These are phyloP conservation scores for Cryptococcus maquisensis DNA, from an alignment of 1,284 basidiomycete genomes.

Conservation along the genomic window DNA sequence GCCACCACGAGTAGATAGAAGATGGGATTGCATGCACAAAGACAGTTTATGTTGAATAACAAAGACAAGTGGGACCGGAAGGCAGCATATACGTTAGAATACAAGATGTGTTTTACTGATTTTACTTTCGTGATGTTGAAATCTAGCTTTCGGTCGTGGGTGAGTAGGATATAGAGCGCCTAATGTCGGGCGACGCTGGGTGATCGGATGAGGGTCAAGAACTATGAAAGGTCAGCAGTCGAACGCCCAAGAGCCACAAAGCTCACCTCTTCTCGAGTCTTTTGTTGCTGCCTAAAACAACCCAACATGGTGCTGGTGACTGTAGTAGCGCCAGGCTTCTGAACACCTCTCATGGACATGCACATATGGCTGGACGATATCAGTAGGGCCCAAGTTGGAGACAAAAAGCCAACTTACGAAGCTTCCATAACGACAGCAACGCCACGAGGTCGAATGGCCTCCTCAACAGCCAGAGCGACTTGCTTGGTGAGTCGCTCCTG, in stretches of 20 bases:
- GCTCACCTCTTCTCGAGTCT: slow-evolving; percentile 84
- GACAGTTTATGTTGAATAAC: neutral
- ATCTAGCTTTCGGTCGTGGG: neutral
- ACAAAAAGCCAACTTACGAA: slow-evolving; percentile 59
- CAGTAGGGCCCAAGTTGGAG: neutral
- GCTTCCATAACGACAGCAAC: slow-evolving; percentile 99
- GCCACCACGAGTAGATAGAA: neutral
- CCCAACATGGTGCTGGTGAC: slow-evolving; percentile 99
- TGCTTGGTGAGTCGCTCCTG: slow-evolving; percentile 98
- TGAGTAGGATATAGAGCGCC: neutral
- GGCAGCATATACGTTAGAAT: no score
- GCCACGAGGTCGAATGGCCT: slow-evolving; percentile 92
- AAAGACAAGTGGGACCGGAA: no score
- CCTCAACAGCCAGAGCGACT: slow-evolving; percentile 93
- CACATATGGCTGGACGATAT: slow-evolving; percentile 74
- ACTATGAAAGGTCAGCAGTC: slow-evolving; percentile 2
- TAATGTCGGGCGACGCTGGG: slow-evolving; percentile 15
- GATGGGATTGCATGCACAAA: neutral
- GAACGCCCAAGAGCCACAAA: neutral
- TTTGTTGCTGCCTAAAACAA: slow-evolving; percentile 93
- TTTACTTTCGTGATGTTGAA: neutral
- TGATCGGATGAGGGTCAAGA: slow-evolving; percentile 19
- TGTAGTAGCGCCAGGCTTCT: slow-evolving; percentile 93
- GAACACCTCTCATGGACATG: slow-evolving; percentile 99
- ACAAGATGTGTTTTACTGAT: no score